A percentile compares a stretch with the other conserved stretches of the same genome.
Conservation (phyloP, 2,329 filamentous ascomycete species). For the Rhynchosporium secalis region DNA sequence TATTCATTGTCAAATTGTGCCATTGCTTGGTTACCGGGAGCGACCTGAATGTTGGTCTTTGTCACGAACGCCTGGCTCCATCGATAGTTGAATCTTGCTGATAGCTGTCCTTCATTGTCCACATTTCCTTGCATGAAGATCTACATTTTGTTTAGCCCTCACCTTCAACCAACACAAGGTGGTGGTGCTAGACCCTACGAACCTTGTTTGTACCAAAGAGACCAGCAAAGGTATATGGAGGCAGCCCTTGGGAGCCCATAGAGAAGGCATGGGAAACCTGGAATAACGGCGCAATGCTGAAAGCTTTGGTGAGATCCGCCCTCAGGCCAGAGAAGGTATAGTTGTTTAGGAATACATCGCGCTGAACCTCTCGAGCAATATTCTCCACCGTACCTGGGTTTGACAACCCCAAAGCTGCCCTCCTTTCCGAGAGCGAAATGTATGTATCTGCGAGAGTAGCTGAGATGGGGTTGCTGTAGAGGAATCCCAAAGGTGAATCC, state of each 20-base stretch:
- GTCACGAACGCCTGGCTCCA: constrained; percentile 79
- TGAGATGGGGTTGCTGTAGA: constrained; percentile 73
- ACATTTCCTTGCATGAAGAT: constrained; percentile 94
- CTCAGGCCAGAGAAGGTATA: constrained; percentile 95
- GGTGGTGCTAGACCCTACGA: constrained; percentile 39
- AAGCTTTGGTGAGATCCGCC: constrained; percentile 94
- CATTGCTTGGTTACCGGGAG: constrained; percentile 80
- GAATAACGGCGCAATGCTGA: constrained; percentile 91
- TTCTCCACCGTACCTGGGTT: constrained; percentile 93
- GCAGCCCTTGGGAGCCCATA: constrained; percentile 84
- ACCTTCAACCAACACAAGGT: background rate
- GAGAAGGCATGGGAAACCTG: constrained; percentile 97
- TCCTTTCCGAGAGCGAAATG: constrained; percentile 77
- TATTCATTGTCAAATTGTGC: constrained; percentile 95
- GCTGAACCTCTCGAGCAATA: constrained; percentile 87
- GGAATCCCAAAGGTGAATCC: constrained; percentile 59
- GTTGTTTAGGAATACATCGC: constrained; percentile 94
- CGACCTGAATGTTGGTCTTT: constrained; percentile 85
- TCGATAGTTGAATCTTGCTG: constrained; percentile 89
- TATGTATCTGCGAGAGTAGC: constrained; percentile 74
- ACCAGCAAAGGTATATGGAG: constrained; percentile 92
- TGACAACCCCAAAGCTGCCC: constrained; percentile 81
- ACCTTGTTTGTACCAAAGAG: constrained; percentile 94
- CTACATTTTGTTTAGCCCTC: constrained; percentile 49
- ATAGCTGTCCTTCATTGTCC: constrained; percentile 87